Percentiles rank a stretch among this genome's conserved stretches.
Conservation (phyloP, 2,329 filamentous ascomycete species). For the Venturia nashicola region DNA sequence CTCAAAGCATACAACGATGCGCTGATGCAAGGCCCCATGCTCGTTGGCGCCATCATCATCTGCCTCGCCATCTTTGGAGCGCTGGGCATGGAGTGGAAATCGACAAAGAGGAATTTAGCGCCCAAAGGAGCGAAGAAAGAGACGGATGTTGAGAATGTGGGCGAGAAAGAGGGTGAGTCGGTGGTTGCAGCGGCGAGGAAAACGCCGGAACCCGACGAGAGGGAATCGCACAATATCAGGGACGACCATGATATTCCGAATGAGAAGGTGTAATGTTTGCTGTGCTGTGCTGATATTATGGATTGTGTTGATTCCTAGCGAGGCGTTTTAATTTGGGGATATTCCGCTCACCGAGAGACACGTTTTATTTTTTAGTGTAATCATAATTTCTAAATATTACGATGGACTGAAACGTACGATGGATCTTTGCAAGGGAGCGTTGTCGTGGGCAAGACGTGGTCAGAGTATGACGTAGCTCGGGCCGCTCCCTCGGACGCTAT, state of each 20-base stretch:
- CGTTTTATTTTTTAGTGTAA: background rate
- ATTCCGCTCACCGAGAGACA: background rate
- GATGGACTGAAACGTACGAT: too few relatives aligned
- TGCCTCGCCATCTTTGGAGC: constrained; percentile 10
- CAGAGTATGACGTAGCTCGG: too few relatives aligned
- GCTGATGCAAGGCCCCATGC: constrained; percentile 6
- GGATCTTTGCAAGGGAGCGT: too few relatives aligned
- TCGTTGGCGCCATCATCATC: constrained; percentile 4
- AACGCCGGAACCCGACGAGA: background rate
- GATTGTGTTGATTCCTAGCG: background rate
- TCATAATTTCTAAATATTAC: background rate
- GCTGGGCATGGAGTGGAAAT: constrained; percentile 10
- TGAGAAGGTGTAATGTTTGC: background rate
- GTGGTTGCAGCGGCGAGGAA: background rate
- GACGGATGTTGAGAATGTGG: background rate
- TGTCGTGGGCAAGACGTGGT: too few relatives aligned
- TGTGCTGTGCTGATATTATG: background rate
- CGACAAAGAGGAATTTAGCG: constrained; percentile 7
- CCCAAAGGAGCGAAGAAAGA: background rate
- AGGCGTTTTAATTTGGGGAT: background rate
- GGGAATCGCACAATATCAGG: background rate
- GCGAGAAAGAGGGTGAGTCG: background rate
- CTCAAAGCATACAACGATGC: constrained; percentile 10
- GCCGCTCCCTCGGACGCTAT: too few relatives aligned
- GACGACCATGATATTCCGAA: background rate